Evolutionary conservation across 768 basidiomycete species (phyloP).

Genomic region (Daedaleopsis sinensis): DNA sequence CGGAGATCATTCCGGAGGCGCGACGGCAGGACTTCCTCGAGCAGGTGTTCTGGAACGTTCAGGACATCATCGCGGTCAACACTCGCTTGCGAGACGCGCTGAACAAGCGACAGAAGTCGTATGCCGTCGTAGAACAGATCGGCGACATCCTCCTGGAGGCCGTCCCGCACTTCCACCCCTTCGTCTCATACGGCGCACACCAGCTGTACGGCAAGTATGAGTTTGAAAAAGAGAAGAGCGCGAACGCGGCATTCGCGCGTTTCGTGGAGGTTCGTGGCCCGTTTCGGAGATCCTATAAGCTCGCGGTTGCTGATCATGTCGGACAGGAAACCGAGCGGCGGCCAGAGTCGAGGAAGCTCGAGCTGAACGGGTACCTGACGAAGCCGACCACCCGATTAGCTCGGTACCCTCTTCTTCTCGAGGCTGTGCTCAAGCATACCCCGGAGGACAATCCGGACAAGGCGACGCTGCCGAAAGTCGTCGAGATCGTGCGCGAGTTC

Average conservation of each 20-base stretch:
- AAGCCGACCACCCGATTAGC: conserved; percentile 98
- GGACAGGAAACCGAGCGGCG: conserved; percentile 83
- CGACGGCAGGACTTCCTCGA: conserved; percentile 84
- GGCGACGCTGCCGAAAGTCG: conserved; percentile 70
- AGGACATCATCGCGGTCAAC: conserved; percentile 92
- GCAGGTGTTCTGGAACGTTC: conserved; percentile 98
- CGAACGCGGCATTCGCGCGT: conserved; percentile 88
- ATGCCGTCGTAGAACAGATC: conserved; percentile 89
- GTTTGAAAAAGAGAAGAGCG: conserved; percentile 97
- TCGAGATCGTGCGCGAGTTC: conserved; percentile 79
- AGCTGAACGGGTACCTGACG: conserved; percentile 96
- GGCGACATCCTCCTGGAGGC: conserved; percentile 89
- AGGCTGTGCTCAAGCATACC: conserved; percentile 91
- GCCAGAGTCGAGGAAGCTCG: conserved; percentile 94
- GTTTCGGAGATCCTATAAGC: neutral
- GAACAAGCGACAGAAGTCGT: conserved; percentile 93
- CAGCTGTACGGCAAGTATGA: conserved; percentile 98
- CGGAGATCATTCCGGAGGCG: conserved; percentile 72
- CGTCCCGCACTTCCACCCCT: conserved; percentile 88
- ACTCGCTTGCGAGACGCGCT: conserved; percentile 89
- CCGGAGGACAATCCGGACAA: conserved; percentile 91
- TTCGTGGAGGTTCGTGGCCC: conserved; percentile 87
- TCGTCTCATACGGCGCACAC: conserved; percentile 94
- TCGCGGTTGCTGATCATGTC: neutral
- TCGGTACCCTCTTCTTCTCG: conserved; percentile 92